phyloP scores from a whole-genome alignment of 768 basidiomycete species.

The Vararia minispora region DNA sequence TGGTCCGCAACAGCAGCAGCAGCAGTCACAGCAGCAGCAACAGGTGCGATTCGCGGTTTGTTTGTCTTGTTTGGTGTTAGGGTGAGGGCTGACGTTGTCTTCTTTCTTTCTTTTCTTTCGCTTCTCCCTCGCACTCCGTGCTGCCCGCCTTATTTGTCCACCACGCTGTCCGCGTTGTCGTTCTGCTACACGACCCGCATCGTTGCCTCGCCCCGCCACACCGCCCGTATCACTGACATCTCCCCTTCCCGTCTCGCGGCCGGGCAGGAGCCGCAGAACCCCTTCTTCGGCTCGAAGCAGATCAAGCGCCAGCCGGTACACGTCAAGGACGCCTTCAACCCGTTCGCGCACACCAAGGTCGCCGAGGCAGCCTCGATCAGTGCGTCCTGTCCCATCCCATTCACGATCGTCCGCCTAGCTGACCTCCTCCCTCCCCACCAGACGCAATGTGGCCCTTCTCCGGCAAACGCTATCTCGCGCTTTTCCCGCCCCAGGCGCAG shows the following conservation, averaged over 20 bases:
- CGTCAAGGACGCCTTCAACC: slow-evolving; percentile 95
- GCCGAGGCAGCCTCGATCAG: slow-evolving; percentile 62
- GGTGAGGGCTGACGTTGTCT: slow-evolving; percentile 6
- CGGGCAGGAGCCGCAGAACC: slow-evolving; percentile 35
- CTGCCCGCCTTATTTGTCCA: not conserved
- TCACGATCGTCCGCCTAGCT: not conserved
- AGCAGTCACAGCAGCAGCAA: too few relatives aligned
- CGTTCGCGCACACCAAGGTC: slow-evolving; percentile 83
- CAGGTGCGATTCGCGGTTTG: too few relatives aligned
- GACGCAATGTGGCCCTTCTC: slow-evolving; percentile 79
- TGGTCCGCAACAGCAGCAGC: too few relatives aligned
- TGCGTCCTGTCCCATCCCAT: slow-evolving; percentile 39
- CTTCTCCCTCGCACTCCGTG: not conserved
- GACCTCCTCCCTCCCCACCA: slow-evolving; percentile 16
- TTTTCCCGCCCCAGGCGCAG: slow-evolving; percentile 58
- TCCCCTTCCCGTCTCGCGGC: slow-evolving; percentile 35
- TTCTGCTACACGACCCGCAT: slow-evolving; percentile 5
- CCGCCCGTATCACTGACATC: too few relatives aligned
- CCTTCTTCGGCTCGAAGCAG: slow-evolving; percentile 79
- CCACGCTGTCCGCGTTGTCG: not conserved
- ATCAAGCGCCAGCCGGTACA: slow-evolving; percentile 76
- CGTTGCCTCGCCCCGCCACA: too few relatives aligned
- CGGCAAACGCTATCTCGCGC: slow-evolving; percentile 74
- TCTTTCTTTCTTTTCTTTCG: not conserved
- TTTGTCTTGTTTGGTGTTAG: slow-evolving; percentile 6